Evolutionary conservation across 108 stramenopile species (phyloP).

Genomic region (Thalassiosira profunda): DNA sequence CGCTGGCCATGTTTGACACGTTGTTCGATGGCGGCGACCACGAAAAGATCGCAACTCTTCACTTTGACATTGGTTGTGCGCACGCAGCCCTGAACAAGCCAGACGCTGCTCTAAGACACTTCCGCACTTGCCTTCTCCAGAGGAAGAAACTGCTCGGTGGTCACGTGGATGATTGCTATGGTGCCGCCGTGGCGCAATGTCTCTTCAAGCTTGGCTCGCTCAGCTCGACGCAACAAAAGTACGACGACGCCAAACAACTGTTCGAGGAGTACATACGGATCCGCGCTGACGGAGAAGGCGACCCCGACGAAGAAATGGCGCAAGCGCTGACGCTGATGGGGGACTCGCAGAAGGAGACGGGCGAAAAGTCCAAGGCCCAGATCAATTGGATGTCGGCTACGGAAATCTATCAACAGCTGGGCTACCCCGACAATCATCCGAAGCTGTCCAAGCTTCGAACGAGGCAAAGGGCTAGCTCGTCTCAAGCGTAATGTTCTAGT

Average conservation of each 20-base stretch:
- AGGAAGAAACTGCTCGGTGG: conserved; percentile 71
- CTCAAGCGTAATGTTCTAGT: too few relatives aligned
- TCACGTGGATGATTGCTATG: conserved; percentile 67
- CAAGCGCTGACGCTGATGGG: conserved; percentile 45
- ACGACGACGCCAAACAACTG: conserved; percentile 31
- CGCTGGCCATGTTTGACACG: conserved; percentile 47
- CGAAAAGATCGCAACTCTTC: conserved; percentile 46
- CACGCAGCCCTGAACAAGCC: conserved; percentile 61
- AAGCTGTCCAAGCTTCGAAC: conserved; percentile 29
- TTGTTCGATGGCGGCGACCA: conserved; percentile 34
- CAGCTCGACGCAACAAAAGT: conserved; percentile 24
- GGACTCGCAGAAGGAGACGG: conserved; percentile 35
- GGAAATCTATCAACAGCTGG: conserved; percentile 40
- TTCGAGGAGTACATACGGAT: conserved; percentile 52
- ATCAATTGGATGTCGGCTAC: conserved; percentile 53
- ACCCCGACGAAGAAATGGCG: conserved; percentile 53
- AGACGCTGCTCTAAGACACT: conserved; percentile 67
- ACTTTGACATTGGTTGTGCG: conserved; percentile 74
- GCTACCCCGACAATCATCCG: conserved; percentile 38
- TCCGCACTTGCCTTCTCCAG: conserved; percentile 69
- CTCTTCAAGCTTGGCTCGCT: conserved; percentile 44
- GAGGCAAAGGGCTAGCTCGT: conserved; percentile 23
- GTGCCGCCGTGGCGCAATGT: conserved; percentile 30
- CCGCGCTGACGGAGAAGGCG: conserved; percentile 38
- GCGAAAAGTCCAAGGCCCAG: conserved; percentile 47